These are phyloP conservation scores for Triticum aestivum DNA, from an alignment of 176 grass and related monocot genomes.

Conservation along the genomic window DNA sequence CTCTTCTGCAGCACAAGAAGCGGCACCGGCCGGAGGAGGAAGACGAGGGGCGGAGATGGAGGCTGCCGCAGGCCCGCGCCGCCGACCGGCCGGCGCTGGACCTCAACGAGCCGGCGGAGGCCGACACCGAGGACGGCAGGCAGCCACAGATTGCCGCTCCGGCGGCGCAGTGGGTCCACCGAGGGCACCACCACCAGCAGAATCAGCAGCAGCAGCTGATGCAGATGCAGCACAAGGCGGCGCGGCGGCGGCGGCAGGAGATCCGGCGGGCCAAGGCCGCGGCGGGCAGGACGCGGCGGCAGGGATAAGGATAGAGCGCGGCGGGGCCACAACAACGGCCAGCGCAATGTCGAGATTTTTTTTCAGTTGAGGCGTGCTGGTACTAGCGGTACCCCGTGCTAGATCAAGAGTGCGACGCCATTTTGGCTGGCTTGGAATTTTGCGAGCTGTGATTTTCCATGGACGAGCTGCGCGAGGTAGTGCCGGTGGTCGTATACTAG, in stretches of 20 bases:
- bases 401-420: background rate
- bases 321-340: background rate
- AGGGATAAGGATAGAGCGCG: slow-evolving; percentile 6
- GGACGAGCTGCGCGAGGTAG: background rate
- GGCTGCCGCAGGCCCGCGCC: background rate
- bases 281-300: slow-evolving; percentile 20
- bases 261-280: slow-evolving; percentile 31
- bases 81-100: slow-evolving; percentile 18
- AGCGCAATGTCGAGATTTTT: background rate
- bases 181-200: background rate
- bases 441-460: background rate
- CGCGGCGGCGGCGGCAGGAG: slow-evolving; percentile 27
- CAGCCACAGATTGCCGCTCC: background rate
- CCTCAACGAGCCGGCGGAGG: slow-evolving; percentile 42
- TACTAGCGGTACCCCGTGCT: too few species aligned
- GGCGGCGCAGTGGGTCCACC: background rate
- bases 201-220: background rate
- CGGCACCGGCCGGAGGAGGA: background rate
- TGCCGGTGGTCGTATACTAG: background rate
- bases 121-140: background rate
- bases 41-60: background rate
- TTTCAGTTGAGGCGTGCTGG: background rate
- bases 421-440: background rate
- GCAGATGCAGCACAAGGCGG: slow-evolving; percentile 24
- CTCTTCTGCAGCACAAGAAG: slow-evolving; percentile 27